Base-by-base conservation (phyloP, 2,329 filamentous ascomycete genomes). In the Aspergillus sp. region DNA sequence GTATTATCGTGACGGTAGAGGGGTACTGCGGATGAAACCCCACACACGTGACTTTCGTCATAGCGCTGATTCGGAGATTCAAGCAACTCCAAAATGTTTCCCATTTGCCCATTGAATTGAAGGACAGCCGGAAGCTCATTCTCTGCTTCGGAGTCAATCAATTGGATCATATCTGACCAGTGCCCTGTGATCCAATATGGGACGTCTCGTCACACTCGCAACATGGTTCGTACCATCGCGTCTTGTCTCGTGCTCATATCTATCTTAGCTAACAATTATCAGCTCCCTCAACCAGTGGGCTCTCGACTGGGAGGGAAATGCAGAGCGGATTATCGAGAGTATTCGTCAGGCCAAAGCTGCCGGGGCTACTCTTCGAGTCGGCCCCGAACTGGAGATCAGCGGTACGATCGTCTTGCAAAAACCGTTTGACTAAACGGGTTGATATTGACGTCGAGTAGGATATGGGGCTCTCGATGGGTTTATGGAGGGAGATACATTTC, bases 401-500 rank as follows among this genome's bases (percentile, higher is more conserved):
- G 86, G 85, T 46, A 65, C 42, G 33, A 33, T 50, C 7, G 13
- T 6, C 7, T 15, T 5, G 19, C 13, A 45, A 19, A 41, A 4
- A 11, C 51, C 5, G 22, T 12, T 30, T n/a, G n/a, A 12, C 19
- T 17, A 20, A 22, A 19, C 11, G 22, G 50, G 19, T 19, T 57
- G 45, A 54, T 33, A 12, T 19, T 60, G 49, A 56, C 20, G 11
- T n/a, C 30, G n/a, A 5, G 15, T 55, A 70, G 68, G 67, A 53
- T 89, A 89, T 79, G 85, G 81, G 54, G 84, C 86, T 66, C 80
- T 89, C 6, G 89, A 91, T 69, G 87, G 89, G 65, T 88, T 85
- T 61, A 75, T 83, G 8, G 84, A 87, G 70, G 71, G 70, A 7
- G 87, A 86, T 68, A 79, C 80, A 15, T 84, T 82, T 66, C 69